Percentiles rank a stretch among this genome's conserved stretches.
Evolutionary conservation across 768 basidiomycete genomes (phyloP).

Genomic region (Leccinum ochraceum): DNA sequence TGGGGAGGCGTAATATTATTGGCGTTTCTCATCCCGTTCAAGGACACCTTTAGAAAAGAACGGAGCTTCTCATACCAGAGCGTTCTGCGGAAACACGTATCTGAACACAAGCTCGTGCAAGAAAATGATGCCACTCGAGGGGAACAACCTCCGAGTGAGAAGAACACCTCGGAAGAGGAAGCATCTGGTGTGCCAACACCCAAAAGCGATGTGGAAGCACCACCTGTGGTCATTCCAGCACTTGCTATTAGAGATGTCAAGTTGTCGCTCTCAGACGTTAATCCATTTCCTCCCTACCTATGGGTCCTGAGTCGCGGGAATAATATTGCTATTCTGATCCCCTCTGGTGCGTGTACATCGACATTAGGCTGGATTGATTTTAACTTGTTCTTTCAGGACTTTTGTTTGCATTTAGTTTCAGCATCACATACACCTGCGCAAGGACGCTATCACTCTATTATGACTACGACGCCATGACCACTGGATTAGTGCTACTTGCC

Average conservation of each 20-base stretch:
- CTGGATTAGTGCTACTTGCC: slow-evolving; percentile 75
- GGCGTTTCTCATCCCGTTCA: slow-evolving; percentile 69
- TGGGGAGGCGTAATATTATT: slow-evolving; percentile 55
- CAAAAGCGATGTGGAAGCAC: slow-evolving; percentile 28
- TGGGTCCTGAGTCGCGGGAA: slow-evolving; percentile 62
- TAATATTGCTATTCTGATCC: slow-evolving; percentile 60
- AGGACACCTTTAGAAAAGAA: slow-evolving; percentile 83
- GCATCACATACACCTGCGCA: slow-evolving; percentile 72
- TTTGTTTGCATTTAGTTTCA: slow-evolving; percentile 69
- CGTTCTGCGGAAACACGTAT: slow-evolving; percentile 49
- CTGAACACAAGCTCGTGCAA: slow-evolving; percentile 18
- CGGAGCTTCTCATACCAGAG: slow-evolving; percentile 80
- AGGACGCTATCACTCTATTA: slow-evolving; percentile 69
- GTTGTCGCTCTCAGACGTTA: slow-evolving; percentile 67
- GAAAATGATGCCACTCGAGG: slow-evolving; percentile 15
- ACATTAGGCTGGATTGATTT: neutral
- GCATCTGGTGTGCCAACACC: slow-evolving; percentile 1
- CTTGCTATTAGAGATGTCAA: slow-evolving; percentile 40
- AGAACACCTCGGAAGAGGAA: slow-evolving; percentile 4
- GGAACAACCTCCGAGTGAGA: slow-evolving; percentile 12
- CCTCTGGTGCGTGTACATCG: slow-evolving; percentile 29
- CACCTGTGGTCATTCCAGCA: slow-evolving; percentile 11
- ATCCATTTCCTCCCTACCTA: slow-evolving; percentile 65
- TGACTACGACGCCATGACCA: slow-evolving; percentile 65
- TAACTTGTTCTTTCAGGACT: slow-evolving; percentile 46